Evolutionary conservation across 129 eudicot species (phyloP), one percentile per base, ranked within the genome.

Genomic region (Kitagawia praeruptora): DNA sequence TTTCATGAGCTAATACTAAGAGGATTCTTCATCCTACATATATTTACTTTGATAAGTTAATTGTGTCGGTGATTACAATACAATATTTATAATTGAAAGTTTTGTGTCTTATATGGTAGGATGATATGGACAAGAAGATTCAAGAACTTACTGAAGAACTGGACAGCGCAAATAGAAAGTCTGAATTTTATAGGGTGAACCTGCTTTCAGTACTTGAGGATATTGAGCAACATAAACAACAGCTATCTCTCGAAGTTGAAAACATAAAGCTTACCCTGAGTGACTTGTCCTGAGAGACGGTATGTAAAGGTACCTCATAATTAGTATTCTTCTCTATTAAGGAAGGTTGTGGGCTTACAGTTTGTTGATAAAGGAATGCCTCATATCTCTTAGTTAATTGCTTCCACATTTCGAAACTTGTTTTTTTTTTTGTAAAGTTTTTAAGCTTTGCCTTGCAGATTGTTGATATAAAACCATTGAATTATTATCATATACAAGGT

Each of bases 181-280:
- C 90, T 86, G 92, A 88, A 81, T 88, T 84, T 79, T 90, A 90
- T 83, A 84, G 90, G 80, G 78, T 83, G 70, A 90, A 88, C 56
- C 76, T 90, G 81, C 78, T 88, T 46, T 87, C 90, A n/a, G 87
- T 90, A 56, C 80, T 90, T 58, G 84, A 64, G 79, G 92, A 90
- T 56, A 84, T 90, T 74, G 92, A 90, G 83, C 90, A 90, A 69
- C 95, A 90, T 79, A 90, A 90, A 81, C 85, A 88, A 63, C 87
- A 86, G 81, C 69, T 90, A 7, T 82, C 95, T 48, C 83, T 88
- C 74, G 86, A 90, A 86, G 92, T 86, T 75, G 90, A 88, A 79
- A 84, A 81, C 75, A 84, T 84, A 83, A 86, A 84, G 81, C 87
- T 87, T 81, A 83, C 83, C 84, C 45, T 90, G 82, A 83, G 82